Evolutionary conservation across 1,284 basidiomycete genomes (phyloP).

Genomic region (Irpex lacteus): DNA sequence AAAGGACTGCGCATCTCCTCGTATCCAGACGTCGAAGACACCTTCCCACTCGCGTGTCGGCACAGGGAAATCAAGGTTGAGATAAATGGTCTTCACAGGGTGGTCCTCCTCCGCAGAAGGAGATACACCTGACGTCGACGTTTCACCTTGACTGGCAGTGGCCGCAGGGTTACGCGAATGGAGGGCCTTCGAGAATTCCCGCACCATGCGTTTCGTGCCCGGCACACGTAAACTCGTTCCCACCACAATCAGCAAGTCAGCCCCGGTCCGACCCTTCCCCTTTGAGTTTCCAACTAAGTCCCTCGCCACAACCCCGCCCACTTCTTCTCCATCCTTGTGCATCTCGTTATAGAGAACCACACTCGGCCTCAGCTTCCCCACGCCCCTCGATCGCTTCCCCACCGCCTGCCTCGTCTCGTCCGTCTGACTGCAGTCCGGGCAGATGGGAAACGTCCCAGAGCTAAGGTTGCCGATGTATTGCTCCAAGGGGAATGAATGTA

Average conservation of each 20-base stretch:
- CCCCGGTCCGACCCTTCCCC: conserved; percentile 63
- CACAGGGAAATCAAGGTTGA: conserved; percentile 89
- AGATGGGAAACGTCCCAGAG: conserved; percentile 67
- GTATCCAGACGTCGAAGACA: conserved; percentile 89
- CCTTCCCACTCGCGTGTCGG: conserved; percentile 87
- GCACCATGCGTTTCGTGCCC: conserved; percentile 90
- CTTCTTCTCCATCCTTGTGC: conserved; percentile 85
- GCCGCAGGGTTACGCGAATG: conserved; percentile 42
- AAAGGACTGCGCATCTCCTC: conserved; percentile 86
- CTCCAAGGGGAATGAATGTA: conserved; percentile 63
- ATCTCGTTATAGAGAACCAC: conserved; percentile 91
- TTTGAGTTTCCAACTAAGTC: conserved; percentile 71
- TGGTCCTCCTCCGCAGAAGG: conserved; percentile 44
- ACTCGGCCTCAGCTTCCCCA: conserved; percentile 81
- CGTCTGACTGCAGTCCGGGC: conserved; percentile 74
- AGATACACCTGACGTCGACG: conserved; percentile 11
- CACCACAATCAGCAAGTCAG: conserved; percentile 87
- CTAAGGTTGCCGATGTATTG: conserved; percentile 55
- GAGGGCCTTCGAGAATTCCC: conserved; percentile 86
- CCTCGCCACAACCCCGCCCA: conserved; percentile 75
- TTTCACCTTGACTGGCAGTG: conserved; percentile 14
- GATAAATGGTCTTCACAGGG: conserved; percentile 73
- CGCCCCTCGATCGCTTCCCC: conserved; percentile 79
- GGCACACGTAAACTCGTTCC: conserved; percentile 90
- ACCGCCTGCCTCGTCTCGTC: conserved; percentile 70